phyloP scores from a whole-genome alignment of 192 early-diverging fungal genomes.

The Backusella westeae region DNA sequence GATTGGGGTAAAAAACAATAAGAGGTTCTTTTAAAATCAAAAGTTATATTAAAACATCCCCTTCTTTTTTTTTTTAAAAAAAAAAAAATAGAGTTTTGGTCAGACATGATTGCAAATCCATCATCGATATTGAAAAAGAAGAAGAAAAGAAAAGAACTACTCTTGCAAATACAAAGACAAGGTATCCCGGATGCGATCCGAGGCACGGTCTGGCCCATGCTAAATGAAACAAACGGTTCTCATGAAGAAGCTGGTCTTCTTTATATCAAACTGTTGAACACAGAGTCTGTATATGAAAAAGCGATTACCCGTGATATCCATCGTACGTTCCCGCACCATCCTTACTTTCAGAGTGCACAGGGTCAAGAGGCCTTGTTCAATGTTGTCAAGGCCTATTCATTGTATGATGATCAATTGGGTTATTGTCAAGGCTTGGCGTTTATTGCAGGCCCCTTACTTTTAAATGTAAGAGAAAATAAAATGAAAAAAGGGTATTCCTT shows the following conservation, averaged over 20 bases:
- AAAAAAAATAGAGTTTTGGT: slow-evolving; percentile 80
- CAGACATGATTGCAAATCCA: slow-evolving; percentile 83
- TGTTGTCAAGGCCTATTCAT: slow-evolving; percentile 87
- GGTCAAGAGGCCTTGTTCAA: slow-evolving; percentile 87
- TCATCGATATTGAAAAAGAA: slow-evolving; percentile 65
- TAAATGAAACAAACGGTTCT: slow-evolving; percentile 27
- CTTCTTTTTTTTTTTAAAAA: background rate
- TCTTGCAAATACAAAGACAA: slow-evolving; percentile 65
- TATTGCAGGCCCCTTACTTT: slow-evolving; percentile 83
- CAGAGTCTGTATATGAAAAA: slow-evolving; percentile 77
- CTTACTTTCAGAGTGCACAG: slow-evolving; percentile 73
- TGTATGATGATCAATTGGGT: slow-evolving; percentile 92
- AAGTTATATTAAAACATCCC: background rate
- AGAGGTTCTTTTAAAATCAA: too few species aligned
- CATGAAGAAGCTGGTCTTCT: slow-evolving; percentile 53
- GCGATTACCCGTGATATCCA: slow-evolving; percentile 86
- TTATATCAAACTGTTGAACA: slow-evolving; percentile 71
- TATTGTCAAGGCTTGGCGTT: slow-evolving; percentile 98
- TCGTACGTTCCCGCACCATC: slow-evolving; percentile 88
- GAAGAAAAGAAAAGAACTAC: slow-evolving; percentile 64
- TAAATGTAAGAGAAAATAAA: slow-evolving; percentile 61
- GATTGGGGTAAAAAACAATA: slow-evolving; percentile 66
- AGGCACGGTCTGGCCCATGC: slow-evolving; percentile 93
- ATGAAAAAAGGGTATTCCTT: background rate
- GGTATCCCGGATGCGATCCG: slow-evolving; percentile 89